Evolutionary conservation across 371 early-diverging fungal species (phyloP).

Genomic region (Apophysomyces elegans): DNA sequence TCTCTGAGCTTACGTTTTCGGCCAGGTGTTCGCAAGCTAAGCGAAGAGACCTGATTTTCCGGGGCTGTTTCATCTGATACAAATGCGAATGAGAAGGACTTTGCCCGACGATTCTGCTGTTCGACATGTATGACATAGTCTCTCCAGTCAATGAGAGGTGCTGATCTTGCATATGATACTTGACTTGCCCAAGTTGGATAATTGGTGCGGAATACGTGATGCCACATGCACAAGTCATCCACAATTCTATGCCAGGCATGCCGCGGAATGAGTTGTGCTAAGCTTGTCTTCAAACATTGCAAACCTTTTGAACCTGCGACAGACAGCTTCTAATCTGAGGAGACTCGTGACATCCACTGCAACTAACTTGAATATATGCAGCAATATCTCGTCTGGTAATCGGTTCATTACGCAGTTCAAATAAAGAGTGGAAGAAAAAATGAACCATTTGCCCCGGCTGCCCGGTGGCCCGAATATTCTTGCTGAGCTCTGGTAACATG

Average conservation of each 20-base stretch:
- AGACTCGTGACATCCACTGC: constrained; percentile 30
- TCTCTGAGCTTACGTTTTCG: constrained; percentile 4
- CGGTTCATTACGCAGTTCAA: constrained; percentile 26
- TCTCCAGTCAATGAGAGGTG: constrained; percentile 41
- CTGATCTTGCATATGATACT: constrained; percentile 26
- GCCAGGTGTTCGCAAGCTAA: not conserved
- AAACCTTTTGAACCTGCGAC: constrained; percentile 32
- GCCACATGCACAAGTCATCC: constrained; percentile 39
- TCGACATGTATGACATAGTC: constrained; percentile 30
- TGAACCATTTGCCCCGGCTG: not conserved
- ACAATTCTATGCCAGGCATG: constrained; percentile 18
- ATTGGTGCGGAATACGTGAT: constrained; percentile 26
- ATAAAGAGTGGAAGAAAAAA: constrained; percentile 10
- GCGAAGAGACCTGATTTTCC: constrained; percentile 7
- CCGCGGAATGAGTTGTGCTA: constrained; percentile 2
- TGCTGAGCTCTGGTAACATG: not conserved
- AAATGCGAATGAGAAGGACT: constrained; percentile 24
- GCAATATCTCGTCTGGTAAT: constrained; percentile 41
- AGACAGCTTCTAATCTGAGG: constrained; percentile 25
- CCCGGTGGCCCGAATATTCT: not conserved
- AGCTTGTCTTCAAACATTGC: not conserved
- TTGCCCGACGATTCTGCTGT: constrained; percentile 21
- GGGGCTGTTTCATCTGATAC: constrained; percentile 24
- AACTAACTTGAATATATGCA: constrained; percentile 30
- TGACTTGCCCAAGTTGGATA: constrained; percentile 36